Base-by-base conservation (phyloP, 352 stramenopile genomes). In the Pythium utonaiense region DNA sequence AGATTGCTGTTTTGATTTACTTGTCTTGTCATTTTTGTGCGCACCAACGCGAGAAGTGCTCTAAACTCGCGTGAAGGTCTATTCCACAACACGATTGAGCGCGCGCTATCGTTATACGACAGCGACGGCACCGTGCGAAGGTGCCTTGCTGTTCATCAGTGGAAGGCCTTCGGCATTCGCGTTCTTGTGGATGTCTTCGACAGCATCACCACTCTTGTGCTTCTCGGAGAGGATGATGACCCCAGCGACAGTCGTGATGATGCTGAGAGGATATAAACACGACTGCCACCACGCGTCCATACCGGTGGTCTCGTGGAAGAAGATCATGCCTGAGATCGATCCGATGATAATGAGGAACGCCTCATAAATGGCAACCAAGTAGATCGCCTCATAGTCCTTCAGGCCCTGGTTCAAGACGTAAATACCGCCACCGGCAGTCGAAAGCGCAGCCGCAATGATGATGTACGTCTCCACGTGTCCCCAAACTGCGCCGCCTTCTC, bases 201-300 rank as follows among this genome's bases (percentile, higher is more conserved):
- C 62, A 0, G 67, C 62, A 31, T 87, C 78, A 19, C 64, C 79
- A 52, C 73, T 69, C 55, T 88, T 87, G 67, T 89, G 80, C 58
- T 91, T 89, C 54, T 91, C 79, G n/a, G 84, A 94, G 25, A 94
- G 48, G 22, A 94, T 78, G 59, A 92, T 78, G 47, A 94, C 86
- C 17, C 84, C 84, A 2, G 78, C 77, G 60, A 94, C 78, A 0
- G 84, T 94, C 21, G 79, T 91, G 60, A 81, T 60, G 62, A 94
- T 92, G 58, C 78, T 89, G 34, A 87, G 51, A 2, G 84, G 84
- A 59, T 94, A 94, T 48, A 94, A 45, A 41, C 79, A 60, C 40
- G 76, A 65, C 64, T 94, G 84, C 84, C 84, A 94, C 82, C 80
- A 94, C 44, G 78, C 71, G 49, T 79, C 82, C 80, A 95, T 95